Conservation (phyloP, 148 eudicot species). For the Silene uniflora region DNA sequence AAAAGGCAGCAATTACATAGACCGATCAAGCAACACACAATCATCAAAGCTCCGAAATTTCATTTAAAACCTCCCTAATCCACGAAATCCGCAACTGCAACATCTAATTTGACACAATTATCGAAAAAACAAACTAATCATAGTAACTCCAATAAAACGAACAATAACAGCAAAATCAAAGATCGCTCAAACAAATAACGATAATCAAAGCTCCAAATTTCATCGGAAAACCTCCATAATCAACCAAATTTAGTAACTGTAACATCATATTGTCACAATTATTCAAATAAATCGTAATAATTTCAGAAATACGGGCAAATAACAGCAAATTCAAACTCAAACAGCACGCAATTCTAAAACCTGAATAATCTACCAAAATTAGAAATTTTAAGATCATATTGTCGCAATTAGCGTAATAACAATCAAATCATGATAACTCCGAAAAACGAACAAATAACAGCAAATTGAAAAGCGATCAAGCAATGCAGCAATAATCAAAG, state of each 20-base stretch:
- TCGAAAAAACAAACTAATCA: no score
- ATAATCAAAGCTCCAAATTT: not conserved
- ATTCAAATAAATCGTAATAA: not conserved
- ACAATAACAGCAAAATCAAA: no score
- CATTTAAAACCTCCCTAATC: no score
- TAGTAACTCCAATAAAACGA: no score
- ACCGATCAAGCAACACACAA: no score
- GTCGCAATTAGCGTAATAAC: not conserved
- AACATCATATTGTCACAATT: not conserved
- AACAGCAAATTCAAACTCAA: conserved; percentile 33
- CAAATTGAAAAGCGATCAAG: not conserved
- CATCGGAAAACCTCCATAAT: not conserved
- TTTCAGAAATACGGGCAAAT: not conserved
- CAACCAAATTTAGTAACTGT: conserved; percentile 18
- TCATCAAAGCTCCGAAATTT: no score
- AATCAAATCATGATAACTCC: not conserved
- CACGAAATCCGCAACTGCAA: no score
- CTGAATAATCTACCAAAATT: conserved; percentile 55
- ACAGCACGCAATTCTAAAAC: conserved; percentile 20
- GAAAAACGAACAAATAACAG: not conserved
- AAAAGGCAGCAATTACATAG: no score
- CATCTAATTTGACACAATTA: no score
- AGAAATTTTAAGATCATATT: conserved; percentile 41
- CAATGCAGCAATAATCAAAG: not conserved
- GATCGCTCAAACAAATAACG: no score